Conservation (phyloP, 306 rosid genomes). For the Vigna reflexopilosa region DNA sequence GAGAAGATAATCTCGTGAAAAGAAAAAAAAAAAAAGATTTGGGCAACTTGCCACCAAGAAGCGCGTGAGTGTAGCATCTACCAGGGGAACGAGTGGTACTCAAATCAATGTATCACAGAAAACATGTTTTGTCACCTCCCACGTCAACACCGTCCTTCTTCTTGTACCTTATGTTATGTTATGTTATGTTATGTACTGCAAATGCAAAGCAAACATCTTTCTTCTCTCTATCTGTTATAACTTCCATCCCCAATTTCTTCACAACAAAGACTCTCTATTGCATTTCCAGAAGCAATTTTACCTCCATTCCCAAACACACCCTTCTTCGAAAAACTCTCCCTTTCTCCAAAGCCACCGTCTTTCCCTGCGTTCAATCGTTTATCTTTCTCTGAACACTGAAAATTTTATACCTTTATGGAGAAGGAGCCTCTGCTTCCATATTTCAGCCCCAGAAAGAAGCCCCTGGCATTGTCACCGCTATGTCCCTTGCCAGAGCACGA, state of each 20-base stretch:
- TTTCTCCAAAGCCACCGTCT: slow-evolving; percentile 13
- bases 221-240: not conserved
- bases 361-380: not conserved
- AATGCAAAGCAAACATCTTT: not conserved
- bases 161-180: slow-evolving; percentile 1
- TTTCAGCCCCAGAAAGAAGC: slow-evolving; percentile 60
- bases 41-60: not conserved
- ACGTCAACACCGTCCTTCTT: slow-evolving; percentile 28
- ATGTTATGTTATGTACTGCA: too few species aligned
- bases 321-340: not conserved
- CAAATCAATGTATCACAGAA: not conserved
- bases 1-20: not conserved
- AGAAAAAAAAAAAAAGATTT: not conserved
- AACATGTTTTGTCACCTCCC: slow-evolving; percentile 12
- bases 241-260: not conserved
- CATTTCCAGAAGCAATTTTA: not conserved
- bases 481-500: slow-evolving; percentile 70
- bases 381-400: not conserved
- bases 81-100: slow-evolving; percentile 1
- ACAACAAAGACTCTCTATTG: not conserved
- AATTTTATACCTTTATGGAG: slow-evolving; percentile 59
- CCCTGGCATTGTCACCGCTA: slow-evolving; percentile 41
- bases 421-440: slow-evolving; percentile 82
- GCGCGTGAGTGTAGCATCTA: slow-evolving; percentile 38
- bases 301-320: not conserved